Base-by-base conservation (phyloP, 139 green algal species). In the Spirogloea muscicola region DNA sequence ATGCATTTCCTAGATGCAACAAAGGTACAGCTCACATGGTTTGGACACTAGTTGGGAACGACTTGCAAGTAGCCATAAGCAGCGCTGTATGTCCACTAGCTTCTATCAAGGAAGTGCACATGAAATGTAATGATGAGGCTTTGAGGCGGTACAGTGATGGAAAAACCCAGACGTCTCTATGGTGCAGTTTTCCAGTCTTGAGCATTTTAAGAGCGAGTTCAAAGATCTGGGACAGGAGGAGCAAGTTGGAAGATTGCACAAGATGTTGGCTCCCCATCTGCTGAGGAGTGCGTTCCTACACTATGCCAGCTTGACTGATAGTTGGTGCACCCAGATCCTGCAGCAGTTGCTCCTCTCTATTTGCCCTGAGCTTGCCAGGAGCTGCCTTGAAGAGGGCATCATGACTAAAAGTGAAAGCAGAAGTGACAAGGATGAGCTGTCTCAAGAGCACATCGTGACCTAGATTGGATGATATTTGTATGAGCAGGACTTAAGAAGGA, bases 401-500 rank as follows among this genome's bases (percentile, higher is more conserved):
- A n/a, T n/a, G n/a, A n/a, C n/a, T n/a, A n/a, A n/a, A n/a, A n/a
- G n/a, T n/a, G n/a, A n/a, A n/a, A n/a, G n/a, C n/a, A n/a, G n/a
- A n/a, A n/a, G n/a, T n/a, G n/a, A n/a, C n/a, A n/a, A n/a, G n/a
- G n/a, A n/a, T n/a, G n/a, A n/a, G n/a, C n/a, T n/a, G n/a, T n/a
- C n/a, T n/a, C n/a, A n/a, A n/a, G n/a, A n/a, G n/a, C n/a, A n/a
- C n/a, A n/a, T n/a, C n/a, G n/a, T n/a, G n/a, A n/a, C n/a, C n/a
- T n/a, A n/a, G n/a, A n/a, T n/a, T n/a, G n/a, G n/a, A n/a, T n/a
- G n/a, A n/a, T n/a, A n/a, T n/a, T n/a, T n/a, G n/a, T n/a, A n/a
- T 62, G 4, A 63, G 21, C 72, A 80, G 87, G 92, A 27, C 83
- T 96, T 31, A 96, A 96, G 79, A 95, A 93, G 83, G 92, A 97